Percentiles rank a stretch among this genome's conserved stretches.
Evolutionary conservation across 129 eudicot genomes (phyloP).

Genomic region (Pulicaria dysenterica): DNA sequence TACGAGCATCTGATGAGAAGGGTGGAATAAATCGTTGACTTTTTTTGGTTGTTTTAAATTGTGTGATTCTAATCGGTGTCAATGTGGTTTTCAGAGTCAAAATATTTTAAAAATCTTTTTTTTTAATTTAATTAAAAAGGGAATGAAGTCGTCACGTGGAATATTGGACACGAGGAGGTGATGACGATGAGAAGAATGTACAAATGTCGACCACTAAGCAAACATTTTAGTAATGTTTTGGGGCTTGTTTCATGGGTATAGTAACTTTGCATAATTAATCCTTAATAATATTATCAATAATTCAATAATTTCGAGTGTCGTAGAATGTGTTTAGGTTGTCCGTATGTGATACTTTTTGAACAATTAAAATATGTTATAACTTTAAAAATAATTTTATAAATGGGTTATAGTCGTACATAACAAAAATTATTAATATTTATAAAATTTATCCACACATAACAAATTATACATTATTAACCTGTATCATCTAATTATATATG

Average conservation of each 20-base stretch:
- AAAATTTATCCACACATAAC: too few species aligned
- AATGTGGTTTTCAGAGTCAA: slow-evolving; percentile 32
- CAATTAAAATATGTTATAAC: too few species aligned
- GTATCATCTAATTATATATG: too few species aligned
- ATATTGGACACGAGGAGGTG: slow-evolving; percentile 29
- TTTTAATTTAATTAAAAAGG: not conserved
- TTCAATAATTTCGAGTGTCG: too few species aligned
- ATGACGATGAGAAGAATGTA: slow-evolving; percentile 34
- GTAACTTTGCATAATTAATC: slow-evolving; percentile 27
- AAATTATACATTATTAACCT: too few species aligned
- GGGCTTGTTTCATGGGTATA: slow-evolving; percentile 33
- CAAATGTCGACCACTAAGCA: slow-evolving; percentile 34
- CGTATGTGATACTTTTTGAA: too few species aligned
- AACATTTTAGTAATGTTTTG: slow-evolving; percentile 31
- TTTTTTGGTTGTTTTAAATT: not conserved
- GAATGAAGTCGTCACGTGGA: slow-evolving; percentile 35
- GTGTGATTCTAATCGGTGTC: slow-evolving; percentile 28
- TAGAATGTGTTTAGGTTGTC: too few species aligned
- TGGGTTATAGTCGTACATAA: too few species aligned
- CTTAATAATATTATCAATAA: slow-evolving; percentile 12
- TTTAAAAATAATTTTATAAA: too few species aligned
- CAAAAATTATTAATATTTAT: too few species aligned
- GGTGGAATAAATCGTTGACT: slow-evolving; percentile 32
- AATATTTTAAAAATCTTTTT: too few species aligned
- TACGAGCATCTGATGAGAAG: slow-evolving; percentile 46